Base-by-base conservation (phyloP, 352 stramenopile genomes). In the Plasmopara halstedii region DNA sequence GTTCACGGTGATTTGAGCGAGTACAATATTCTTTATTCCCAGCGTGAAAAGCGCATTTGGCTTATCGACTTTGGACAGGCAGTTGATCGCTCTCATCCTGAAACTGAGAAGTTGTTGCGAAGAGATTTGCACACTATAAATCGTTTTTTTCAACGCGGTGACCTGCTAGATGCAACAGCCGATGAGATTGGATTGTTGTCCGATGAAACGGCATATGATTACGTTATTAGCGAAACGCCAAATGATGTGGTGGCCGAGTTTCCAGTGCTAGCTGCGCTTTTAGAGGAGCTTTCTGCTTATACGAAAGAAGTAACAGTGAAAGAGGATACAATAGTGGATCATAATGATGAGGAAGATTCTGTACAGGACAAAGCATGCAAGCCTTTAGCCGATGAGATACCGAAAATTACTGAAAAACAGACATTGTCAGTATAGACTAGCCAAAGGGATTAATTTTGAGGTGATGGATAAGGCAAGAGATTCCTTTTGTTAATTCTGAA, bases 11-110 rank as follows among this genome's bases (percentile, higher is more conserved):
- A 88, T 34, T 61, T 88, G 50, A 85, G 73, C 54, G 76, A 88
- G 56, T 96, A 96, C 70, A 97, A 97, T 55, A 84, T 97, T 15
- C 59, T 97, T 10, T 77, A 87, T 21, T 46, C 60, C 32, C 46
- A 53, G n/a, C 63, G 52, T 39, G 78, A 71, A 57, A 70, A 73
- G 34, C 73, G 57, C 42, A 68, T 64, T 51, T 96, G 56, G 82
- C 80, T 97, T 10, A 96, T 97, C 56, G 88, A 97, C 56, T 95
- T 97, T 71, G 85, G 82, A 1, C 88, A 97, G 54, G 74, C 85
- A 6, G 77, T 95, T 20, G 84, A 96, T 53, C 53, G 65, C 4
- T 78, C 68, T 2, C 88, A 96, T 40, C 83, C 84, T 1, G 58
- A 77, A 25, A 79, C 75, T 6, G 49, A 73, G 35, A 64, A 72